These are phyloP conservation scores for Plasmodium relictum DNA, from an alignment of 169 alveolate species.

Conservation along the genomic window DNA sequence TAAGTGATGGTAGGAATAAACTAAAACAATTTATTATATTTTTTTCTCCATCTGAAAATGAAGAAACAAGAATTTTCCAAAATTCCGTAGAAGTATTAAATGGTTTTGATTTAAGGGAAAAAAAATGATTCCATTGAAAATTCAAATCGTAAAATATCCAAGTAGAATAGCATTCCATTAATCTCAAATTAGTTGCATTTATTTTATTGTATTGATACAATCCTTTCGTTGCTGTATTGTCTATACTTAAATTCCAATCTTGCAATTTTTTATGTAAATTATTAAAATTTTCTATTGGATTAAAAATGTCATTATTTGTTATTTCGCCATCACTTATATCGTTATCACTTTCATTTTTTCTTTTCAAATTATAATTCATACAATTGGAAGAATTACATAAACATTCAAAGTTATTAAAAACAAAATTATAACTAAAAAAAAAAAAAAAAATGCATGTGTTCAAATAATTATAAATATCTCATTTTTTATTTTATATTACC, in stretches of 20 bases:
- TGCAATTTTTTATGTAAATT: constrained; percentile 53
- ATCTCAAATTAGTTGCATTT: constrained; percentile 37
- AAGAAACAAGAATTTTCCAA: constrained; percentile 55
- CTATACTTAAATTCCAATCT: constrained; percentile 36
- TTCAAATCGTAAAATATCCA: constrained; percentile 58
- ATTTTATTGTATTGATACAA: constrained; percentile 36
- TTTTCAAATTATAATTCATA: constrained; percentile 25
- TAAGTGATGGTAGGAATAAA: constrained; percentile 51
- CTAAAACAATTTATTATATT: constrained; percentile 36
- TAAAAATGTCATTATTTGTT: constrained; percentile 34
- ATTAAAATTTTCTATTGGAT: constrained; percentile 45
- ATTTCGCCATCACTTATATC: constrained; percentile 28
- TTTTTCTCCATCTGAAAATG: constrained; percentile 68
- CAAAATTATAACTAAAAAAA: constrained; percentile 36
- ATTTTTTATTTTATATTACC: constrained; percentile 59
- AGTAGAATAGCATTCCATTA: constrained; percentile 44
- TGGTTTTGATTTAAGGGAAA: constrained; percentile 41
- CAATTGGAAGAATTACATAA: constrained; percentile 35
- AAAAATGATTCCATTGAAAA: constrained; percentile 26
- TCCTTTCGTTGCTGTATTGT: constrained; percentile 1
- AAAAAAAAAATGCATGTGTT: neutral
- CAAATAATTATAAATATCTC: neutral
- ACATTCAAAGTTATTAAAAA: constrained; percentile 54
- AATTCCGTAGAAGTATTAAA: constrained; percentile 37
- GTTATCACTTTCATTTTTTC: constrained; percentile 25